Evolutionary conservation across 805 yeast species (phyloP), one percentile per base, ranked within the genome.

Genomic region (Saturnispora bothae): DNA sequence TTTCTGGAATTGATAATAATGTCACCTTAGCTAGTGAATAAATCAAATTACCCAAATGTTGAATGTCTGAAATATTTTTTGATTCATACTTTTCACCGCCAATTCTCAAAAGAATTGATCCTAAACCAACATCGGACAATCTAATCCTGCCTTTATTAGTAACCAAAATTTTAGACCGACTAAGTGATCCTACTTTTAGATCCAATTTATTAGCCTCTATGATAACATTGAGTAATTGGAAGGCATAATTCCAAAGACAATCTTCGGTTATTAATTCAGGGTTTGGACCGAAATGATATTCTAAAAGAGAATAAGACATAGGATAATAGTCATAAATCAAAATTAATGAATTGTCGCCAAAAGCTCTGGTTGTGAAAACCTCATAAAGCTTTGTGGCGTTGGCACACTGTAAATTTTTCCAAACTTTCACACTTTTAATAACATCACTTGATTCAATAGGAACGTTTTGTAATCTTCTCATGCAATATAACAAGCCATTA

Each of bases 251-350:
- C 96, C 96, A 85, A 33, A 89, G 57, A 9, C 73, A 52, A 7
- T 73, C 71, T 52, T 79, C 86, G 0, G 79, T 75, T 3, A 83
- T 64, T 18, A 69, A 66, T 43, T 66, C 72, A 4, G 68, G 64
- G 28, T 58, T 57, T 20, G 50, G 53, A 54, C 56, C 45, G 47
- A 76, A 66, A 60, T 84, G 92, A 15, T 69, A 66, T 43, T 85
- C 95, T 40, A 66, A 63, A 34, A 89, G 61, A 1, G 94, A 82
- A 39, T 64, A 63, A 1, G 94, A 70, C 43, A 75, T 65, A 18
- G 98, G 96, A 56, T 71, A 83, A 56, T 76, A 92, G 52, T 89
- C 96, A 59, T 85, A 84, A 4, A 83, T 79, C 31, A 86, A 63
- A 30, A 85, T 69, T 40, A 92, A 65, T 1, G 92, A 77, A 34